Evolutionary conservation across 768 basidiomycete genomes (phyloP).

Genomic region (Candolleomyces efflorescens): DNA sequence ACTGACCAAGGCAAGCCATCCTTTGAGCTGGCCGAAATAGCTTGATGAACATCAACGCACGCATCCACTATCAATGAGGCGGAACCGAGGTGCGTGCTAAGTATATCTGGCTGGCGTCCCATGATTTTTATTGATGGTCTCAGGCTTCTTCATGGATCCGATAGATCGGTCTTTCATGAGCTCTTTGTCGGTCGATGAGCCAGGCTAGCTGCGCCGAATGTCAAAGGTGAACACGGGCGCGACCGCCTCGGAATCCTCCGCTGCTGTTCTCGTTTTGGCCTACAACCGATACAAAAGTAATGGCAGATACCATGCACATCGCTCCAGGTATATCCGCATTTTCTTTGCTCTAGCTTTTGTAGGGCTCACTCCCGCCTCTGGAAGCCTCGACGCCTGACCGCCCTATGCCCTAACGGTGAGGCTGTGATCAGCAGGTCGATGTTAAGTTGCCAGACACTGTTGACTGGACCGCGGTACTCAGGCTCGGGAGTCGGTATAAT

Average conservation of each 20-base stretch:
- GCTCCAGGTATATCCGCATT: conserved; percentile 47
- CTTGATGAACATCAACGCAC: conserved; percentile 44
- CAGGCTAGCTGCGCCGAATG: conserved; percentile 79
- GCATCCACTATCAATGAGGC: conserved; percentile 67
- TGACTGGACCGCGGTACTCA: conserved; percentile 68
- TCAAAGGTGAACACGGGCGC: conserved; percentile 49
- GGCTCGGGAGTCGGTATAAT: no score
- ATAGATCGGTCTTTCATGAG: conserved; percentile 16
- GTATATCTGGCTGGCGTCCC: conserved; percentile 9
- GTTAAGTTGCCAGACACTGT: no score
- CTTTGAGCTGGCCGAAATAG: conserved; percentile 44
- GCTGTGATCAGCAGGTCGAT: conserved; percentile 3
- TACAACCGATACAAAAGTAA: no score
- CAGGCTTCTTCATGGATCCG: conserved; percentile 12
- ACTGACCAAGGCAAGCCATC: conserved; percentile 42
- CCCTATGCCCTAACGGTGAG: conserved; percentile 69
- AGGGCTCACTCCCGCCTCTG: not conserved
- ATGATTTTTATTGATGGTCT: not conserved
- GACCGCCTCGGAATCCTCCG: conserved; percentile 44
- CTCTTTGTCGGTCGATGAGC: conserved; percentile 2
- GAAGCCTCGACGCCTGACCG: conserved; percentile 62
- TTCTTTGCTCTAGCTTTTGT: not conserved
- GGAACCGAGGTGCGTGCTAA: conserved; percentile 55
- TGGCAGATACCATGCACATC: conserved; percentile 75
- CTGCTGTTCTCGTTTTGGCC: conserved; percentile 12